These are phyloP conservation scores for Xylaria polymorpha DNA, from an alignment of 2,329 filamentous ascomycete species.

Conservation along the genomic window DNA sequence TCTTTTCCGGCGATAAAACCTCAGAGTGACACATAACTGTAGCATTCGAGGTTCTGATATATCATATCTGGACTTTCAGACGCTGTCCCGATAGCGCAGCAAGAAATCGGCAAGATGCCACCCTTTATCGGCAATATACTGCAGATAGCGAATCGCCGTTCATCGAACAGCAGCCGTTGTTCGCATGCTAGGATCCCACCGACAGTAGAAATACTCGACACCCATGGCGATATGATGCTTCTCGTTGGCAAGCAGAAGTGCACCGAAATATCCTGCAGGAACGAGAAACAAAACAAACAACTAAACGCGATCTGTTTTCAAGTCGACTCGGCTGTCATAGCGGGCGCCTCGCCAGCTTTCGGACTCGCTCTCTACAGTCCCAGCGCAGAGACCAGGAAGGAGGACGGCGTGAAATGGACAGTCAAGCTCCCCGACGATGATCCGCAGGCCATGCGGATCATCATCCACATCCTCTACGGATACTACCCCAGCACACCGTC, in stretches of 20 bases:
- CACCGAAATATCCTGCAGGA: background rate
- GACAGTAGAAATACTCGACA: constrained; percentile 1
- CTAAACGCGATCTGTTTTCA: constrained; percentile 19
- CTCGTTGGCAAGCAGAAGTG: constrained; percentile 33
- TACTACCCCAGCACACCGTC: constrained; percentile 7
- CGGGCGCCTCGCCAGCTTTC: constrained; percentile 27
- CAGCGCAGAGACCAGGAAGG: background rate
- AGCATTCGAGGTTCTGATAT: background rate
- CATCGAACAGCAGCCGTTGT: constrained; percentile 13
- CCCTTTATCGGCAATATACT: constrained; percentile 13
- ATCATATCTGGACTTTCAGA: background rate
- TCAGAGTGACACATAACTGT: background rate
- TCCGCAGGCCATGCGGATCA: constrained; percentile 31
- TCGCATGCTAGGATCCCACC: constrained; percentile 17
- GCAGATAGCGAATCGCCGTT: background rate
- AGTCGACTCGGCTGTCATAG: constrained; percentile 26
- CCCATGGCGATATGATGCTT: constrained; percentile 29
- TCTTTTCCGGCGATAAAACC: no score
- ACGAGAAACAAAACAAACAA: background rate
- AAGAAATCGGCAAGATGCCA: constrained; percentile 13
- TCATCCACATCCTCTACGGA: constrained; percentile 34
- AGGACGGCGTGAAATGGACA: constrained; percentile 20
- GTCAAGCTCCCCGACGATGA: constrained; percentile 32
- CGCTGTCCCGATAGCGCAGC: background rate
- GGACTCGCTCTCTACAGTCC: constrained; percentile 28